Evolutionary conservation across 768 basidiomycete species (phyloP), one percentile per base, ranked within the genome.

Genomic region (Trametes maxima): DNA sequence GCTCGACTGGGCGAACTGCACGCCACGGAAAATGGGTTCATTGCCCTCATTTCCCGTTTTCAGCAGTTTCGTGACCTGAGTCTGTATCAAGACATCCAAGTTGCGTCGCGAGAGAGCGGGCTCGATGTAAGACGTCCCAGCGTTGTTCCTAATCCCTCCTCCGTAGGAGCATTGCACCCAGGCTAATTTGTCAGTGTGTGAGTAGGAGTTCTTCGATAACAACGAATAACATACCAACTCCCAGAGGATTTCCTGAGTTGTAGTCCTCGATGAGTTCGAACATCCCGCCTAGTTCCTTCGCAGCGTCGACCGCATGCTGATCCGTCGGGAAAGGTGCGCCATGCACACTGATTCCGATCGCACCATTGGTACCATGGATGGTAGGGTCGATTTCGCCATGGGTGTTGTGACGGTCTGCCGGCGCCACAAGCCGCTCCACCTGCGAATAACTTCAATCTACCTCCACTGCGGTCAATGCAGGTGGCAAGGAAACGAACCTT

Each of bases 251-350:
- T 0, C 70, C 71, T 1, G 64, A 61, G 55, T 69, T 70, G 53
- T 54, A 56, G 59, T 72, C 71, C 24, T 49, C 14, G 25, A 66
- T 67, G 62, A 65, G 71, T 0, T 70, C 67, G 37, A 69, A 72
- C 48, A 71, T 68, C 1, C 19, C 19, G 5, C 54, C 10, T 13
- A 63, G 57, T 36, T 66, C 62, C 24, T 57, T 6, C 5, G 67
- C 59, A 2, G 65, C 56, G n/a, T 54, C 46, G 5, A 65, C 17
- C 21, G 69, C 60, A 12, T 35, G 39, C 3, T 40, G 19, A 39
- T 64, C 57, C 6, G 44, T 49, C 24, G 47, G 40, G 22, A 22
- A 36, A 3, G 51, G 44, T 21, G 44, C 21, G 13, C 58, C 58
- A 11, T 67, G 57, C 1, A 72, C 35, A 28, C 67, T 70, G 55